Conservation (phyloP, 2,329 filamentous ascomycete species). For the Monilinia fructigena region DNA sequence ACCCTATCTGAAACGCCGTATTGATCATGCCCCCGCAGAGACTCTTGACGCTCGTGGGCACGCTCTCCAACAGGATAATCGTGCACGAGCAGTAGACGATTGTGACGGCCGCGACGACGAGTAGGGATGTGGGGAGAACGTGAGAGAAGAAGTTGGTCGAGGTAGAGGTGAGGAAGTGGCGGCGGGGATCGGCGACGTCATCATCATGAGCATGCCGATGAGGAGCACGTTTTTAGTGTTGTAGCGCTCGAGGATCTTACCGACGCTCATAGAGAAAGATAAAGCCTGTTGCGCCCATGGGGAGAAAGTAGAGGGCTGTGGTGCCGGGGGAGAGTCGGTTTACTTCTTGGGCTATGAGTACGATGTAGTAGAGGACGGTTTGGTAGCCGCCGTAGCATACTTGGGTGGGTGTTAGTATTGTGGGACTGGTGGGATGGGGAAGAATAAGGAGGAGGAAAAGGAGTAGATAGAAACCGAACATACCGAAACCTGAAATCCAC, state of each 20-base stretch:
- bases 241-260: conserved; percentile 42
- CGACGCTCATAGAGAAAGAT: conserved; percentile 41
- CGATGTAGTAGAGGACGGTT: conserved; percentile 46
- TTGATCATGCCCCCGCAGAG: conserved; percentile 46
- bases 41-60: conserved; percentile 45
- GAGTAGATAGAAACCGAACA: conserved; percentile 15
- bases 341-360: conserved; percentile 44
- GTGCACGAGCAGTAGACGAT: conserved; percentile 46
- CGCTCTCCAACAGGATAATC: conserved; percentile 44
- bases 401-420: conserved; percentile 22
- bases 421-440: no score
- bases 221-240: conserved; percentile 33
- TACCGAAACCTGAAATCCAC: conserved; percentile 47
- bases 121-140: conserved; percentile 14
- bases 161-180: conserved; percentile 1
- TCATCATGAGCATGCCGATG: conserved; percentile 23
- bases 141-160: conserved; percentile 2
- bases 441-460: background rate
- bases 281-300: conserved; percentile 45
- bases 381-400: conserved; percentile 47
- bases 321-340: conserved; percentile 43
- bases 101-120: conserved; percentile 44
- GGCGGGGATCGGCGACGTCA: conserved; percentile 6
- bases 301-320: conserved; percentile 45
- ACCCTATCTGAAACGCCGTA: conserved; percentile 47